phyloP scores from a whole-genome alignment of 768 basidiomycete genomes.

The Suillus discolor region DNA sequence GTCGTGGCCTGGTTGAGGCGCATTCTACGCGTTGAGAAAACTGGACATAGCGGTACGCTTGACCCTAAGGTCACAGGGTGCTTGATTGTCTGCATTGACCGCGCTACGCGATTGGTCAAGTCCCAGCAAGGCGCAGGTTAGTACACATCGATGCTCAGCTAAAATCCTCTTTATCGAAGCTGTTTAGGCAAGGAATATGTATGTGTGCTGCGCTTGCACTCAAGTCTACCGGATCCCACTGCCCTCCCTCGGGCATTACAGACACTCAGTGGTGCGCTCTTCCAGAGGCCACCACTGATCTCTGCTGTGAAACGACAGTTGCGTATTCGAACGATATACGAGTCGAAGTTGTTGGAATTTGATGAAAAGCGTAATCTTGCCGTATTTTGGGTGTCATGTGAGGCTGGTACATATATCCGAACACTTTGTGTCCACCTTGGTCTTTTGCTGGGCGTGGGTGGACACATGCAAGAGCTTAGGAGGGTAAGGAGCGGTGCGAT shows the following conservation, averaged over 20 bases:
- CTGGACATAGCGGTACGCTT: conserved; percentile 97
- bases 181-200: conserved; percentile 93
- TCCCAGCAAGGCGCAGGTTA: conserved; percentile 96
- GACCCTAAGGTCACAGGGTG: conserved; percentile 99
- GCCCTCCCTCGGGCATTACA: conserved; percentile 92
- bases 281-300: conserved; percentile 98
- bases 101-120: conserved; percentile 96
- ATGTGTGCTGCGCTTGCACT: conserved; percentile 92
- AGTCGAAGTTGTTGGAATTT: conserved; percentile 93
- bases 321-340: conserved; percentile 95
- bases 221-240: conserved; percentile 75
- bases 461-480: conserved; percentile 99
- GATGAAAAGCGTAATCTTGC: conserved; percentile 96
- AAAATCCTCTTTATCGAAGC: conserved; percentile 8
- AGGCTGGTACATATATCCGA: conserved; percentile 95
- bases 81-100: conserved; percentile 98
- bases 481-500: conserved; percentile 94
- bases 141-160: conserved; percentile 24
- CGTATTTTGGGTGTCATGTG: conserved; percentile 99
- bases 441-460: conserved; percentile 91
- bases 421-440: conserved; percentile 98
- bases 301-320: conserved; percentile 99
- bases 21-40: conserved; percentile 97
- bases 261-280: conserved; percentile 96
- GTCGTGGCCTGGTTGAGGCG: conserved; percentile 98